Percentiles rank a stretch among this genome's conserved stretches.
phyloP scores from a whole-genome alignment of 2,329 filamentous ascomycete species.

The Trichophaea hybrida region DNA sequence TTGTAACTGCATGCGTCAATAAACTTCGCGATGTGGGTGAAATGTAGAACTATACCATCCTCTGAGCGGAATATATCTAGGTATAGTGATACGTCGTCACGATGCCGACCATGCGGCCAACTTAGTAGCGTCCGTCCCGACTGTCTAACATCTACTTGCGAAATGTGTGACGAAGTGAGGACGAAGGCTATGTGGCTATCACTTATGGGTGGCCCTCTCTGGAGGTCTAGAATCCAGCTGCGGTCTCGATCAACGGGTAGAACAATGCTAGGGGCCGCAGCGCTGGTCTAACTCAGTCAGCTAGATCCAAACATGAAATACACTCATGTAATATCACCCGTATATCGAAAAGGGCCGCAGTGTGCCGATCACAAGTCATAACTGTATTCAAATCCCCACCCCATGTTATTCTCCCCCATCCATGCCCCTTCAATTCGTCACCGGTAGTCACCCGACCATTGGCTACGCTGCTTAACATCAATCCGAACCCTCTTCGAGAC shows the following conservation, averaged over 20 bases:
- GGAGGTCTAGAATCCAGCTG: slow-evolving; percentile 14
- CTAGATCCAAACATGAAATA: neutral
- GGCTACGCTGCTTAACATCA: neutral
- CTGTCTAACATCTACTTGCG: slow-evolving; percentile 13
- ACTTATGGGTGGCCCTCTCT: neutral
- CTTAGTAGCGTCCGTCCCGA: slow-evolving; percentile 13
- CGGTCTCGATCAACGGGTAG: slow-evolving; percentile 5
- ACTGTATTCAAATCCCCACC: slow-evolving; percentile 17
- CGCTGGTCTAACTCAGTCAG: neutral
- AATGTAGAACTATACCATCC: slow-evolving; percentile 1
- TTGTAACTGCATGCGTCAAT: slow-evolving; percentile 7
- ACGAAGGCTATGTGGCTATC: slow-evolving; percentile 9
- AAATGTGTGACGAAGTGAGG: slow-evolving; percentile 13
- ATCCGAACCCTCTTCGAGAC: neutral
- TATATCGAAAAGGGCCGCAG: slow-evolving; percentile 17
- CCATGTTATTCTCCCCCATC: slow-evolving; percentile 21
- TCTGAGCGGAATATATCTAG: slow-evolving; percentile 10
- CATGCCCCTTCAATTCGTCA: slow-evolving; percentile 4
- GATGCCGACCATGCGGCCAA: slow-evolving; percentile 11
- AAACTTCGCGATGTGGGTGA: neutral
- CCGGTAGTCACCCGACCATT: slow-evolving; percentile 4
- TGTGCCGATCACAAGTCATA: slow-evolving; percentile 13
- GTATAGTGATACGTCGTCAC: slow-evolving; percentile 12
- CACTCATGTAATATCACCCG: slow-evolving; percentile 5
- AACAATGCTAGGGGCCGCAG: neutral